Base-by-base conservation (phyloP, 1,284 basidiomycete species). In the Cryptococcus hybrid region DNA sequence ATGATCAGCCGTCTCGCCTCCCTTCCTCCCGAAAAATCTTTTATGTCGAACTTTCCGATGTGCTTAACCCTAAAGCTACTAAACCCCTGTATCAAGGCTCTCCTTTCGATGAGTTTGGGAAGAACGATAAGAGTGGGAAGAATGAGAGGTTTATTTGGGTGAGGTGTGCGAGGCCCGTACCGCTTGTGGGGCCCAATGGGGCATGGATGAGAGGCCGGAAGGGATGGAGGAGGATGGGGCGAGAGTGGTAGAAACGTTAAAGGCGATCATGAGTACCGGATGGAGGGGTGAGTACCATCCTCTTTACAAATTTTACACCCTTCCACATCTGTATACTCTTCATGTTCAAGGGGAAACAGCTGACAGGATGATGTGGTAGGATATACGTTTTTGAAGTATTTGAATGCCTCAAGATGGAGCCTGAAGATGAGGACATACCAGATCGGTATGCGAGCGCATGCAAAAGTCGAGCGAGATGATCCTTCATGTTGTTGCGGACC, bases 11-110 rank as follows among this genome's bases (percentile, higher is more conserved):
- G 64, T 2, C 7, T 65, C 3, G 35, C 52, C 24, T 7, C 54
- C 15, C 6, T 65, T 5, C 61, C 61, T 11, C 52, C 45, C 8
- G 59, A 61, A 7, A 63, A 36, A 63, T 65, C 39, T 55, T 57
- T 45, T 63, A 58, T 38, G 38, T 62, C 45, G 63, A 65, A 37
- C 40, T 65, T n/a, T 63, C 61, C 3, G 63, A 65, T 35, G 51
- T 57, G 15, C 15, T 65, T n/a, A 35, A 53, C 51, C 61, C 63
- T 7, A 30, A 30, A 30, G 30, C 30, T 30, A 36, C 47, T 55
- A n/a, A n/a, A 44, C 43, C 43, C 43, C 13, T 44, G 0, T 18
- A 44, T n/a, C n/a, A 24, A 3, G 43, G 43, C 7, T 44, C 43
- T 24, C 8, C 8, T 12, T 44, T 44, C 13, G 43, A 44, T 24